These are phyloP conservation scores for Lunasporangiospora selenospora DNA, from an alignment of 192 early-diverging fungal genomes.

Conservation along the genomic window DNA sequence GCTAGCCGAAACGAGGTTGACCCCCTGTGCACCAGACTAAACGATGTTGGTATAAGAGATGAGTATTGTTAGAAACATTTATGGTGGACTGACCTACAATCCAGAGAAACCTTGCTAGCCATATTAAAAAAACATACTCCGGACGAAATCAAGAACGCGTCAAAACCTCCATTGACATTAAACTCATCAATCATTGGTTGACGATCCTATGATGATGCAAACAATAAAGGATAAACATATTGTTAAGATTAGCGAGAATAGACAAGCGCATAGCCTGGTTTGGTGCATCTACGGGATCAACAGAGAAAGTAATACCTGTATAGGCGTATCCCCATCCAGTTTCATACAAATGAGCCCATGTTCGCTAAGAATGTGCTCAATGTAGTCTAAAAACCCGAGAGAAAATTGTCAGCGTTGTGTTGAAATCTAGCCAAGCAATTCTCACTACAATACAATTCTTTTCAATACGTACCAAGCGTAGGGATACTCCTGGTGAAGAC, in stretches of 20 bases:
- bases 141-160: slow-evolving; percentile 69
- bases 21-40: slow-evolving; percentile 51
- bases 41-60: background rate
- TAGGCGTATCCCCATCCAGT: slow-evolving; percentile 61
- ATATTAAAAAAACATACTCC: slow-evolving; percentile 47
- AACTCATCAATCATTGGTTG: slow-evolving; percentile 71
- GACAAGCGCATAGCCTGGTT: too few species aligned
- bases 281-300: too few species aligned
- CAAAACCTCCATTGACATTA: slow-evolving; percentile 46
- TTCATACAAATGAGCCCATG: slow-evolving; percentile 33
- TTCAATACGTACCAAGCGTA: slow-evolving; percentile 64
- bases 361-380: slow-evolving; percentile 7
- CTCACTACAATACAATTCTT: background rate
- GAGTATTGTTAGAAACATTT: background rate
- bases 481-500: slow-evolving; percentile 76
- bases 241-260: background rate
- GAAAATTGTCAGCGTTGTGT: too few species aligned
- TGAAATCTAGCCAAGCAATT: background rate
- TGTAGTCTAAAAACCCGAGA: slow-evolving; percentile 36
- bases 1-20: slow-evolving; percentile 76
- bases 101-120: too few species aligned
- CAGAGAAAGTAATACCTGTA: too few species aligned
- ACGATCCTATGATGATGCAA: slow-evolving; percentile 21
- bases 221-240: background rate
- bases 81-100: too few species aligned